Conservation (phyloP, 2,329 filamentous ascomycete species). For the Cylindrodendrum hubeiense region DNA sequence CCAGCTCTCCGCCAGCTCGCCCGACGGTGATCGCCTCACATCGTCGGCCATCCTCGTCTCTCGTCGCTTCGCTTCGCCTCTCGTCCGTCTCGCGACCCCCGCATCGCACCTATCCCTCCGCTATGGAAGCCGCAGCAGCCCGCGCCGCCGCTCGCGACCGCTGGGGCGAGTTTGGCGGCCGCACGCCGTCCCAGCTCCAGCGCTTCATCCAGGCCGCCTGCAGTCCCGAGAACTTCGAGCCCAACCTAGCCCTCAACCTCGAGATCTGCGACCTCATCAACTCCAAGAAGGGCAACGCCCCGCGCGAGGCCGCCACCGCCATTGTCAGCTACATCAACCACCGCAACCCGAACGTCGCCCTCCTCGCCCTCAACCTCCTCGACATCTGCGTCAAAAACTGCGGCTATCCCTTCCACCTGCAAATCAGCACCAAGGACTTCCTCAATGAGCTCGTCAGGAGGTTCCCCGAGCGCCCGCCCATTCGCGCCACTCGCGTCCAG, state of each 20-base stretch:
- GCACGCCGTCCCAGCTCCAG: slow-evolving; percentile 87
- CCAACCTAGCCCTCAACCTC: slow-evolving; percentile 94
- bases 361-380: slow-evolving; percentile 90
- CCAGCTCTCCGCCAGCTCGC: slow-evolving; percentile 5
- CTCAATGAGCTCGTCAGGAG: slow-evolving; percentile 97
- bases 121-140: slow-evolving; percentile 94
- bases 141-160: slow-evolving; percentile 95
- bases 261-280: slow-evolving; percentile 98
- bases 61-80: neutral
- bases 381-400: slow-evolving; percentile 99
- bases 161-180: slow-evolving; percentile 83
- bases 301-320: slow-evolving; percentile 91
- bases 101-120: slow-evolving; percentile 34
- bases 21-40: slow-evolving; percentile 3
- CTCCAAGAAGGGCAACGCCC: slow-evolving; percentile 94
- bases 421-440: slow-evolving; percentile 99
- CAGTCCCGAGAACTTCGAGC: slow-evolving; percentile 97
- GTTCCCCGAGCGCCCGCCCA: slow-evolving; percentile 92
- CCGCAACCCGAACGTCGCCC: slow-evolving; percentile 93
- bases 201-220: slow-evolving; percentile 97
- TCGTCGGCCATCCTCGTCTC: neutral
- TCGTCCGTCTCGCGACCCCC: neutral
- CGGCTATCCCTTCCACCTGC: slow-evolving; percentile 97
- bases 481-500: slow-evolving; percentile 89
- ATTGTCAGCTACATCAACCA: slow-evolving; percentile 97